Evolutionary conservation across 169 alveolate species (phyloP).

Genomic region (Cryptosporidium parvum): DNA sequence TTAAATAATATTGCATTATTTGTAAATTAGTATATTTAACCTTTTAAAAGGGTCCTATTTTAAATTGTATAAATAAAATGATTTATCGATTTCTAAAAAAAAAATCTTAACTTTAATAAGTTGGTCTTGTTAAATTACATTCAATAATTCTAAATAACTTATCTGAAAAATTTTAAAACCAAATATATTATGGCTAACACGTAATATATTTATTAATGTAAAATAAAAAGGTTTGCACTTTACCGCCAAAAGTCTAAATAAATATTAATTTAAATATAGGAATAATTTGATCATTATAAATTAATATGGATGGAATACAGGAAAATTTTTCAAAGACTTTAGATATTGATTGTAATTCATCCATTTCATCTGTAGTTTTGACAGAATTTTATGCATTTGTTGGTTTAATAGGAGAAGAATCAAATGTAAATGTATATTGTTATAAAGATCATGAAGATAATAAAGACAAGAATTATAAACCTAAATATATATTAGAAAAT

Average conservation of each 20-base stretch:
- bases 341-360: slow-evolving; percentile 31
- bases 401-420: slow-evolving; percentile 60
- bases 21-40: too few species aligned
- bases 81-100: background rate
- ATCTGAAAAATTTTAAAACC: too few species aligned
- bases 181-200: background rate
- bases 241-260: slow-evolving; percentile 9
- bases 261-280: background rate
- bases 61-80: too few species aligned
- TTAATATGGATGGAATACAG: background rate
- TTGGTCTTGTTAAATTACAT: too few species aligned
- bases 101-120: too few species aligned
- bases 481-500: slow-evolving; percentile 43
- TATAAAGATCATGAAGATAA: background rate
- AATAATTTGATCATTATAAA: background rate
- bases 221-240: background rate
- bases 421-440: slow-evolving; percentile 45
- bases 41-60: too few species aligned
- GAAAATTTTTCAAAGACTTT: background rate
- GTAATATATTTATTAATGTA: too few species aligned
- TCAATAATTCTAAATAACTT: too few species aligned
- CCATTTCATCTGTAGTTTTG: slow-evolving; percentile 36
- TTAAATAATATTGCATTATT: too few species aligned
- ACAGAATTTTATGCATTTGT: slow-evolving; percentile 25
- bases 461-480: background rate